Percentiles rank a stretch among this genome's conserved stretches.
Conservation (phyloP, 805 yeast genomes). For the Candida dajiaensis region DNA sequence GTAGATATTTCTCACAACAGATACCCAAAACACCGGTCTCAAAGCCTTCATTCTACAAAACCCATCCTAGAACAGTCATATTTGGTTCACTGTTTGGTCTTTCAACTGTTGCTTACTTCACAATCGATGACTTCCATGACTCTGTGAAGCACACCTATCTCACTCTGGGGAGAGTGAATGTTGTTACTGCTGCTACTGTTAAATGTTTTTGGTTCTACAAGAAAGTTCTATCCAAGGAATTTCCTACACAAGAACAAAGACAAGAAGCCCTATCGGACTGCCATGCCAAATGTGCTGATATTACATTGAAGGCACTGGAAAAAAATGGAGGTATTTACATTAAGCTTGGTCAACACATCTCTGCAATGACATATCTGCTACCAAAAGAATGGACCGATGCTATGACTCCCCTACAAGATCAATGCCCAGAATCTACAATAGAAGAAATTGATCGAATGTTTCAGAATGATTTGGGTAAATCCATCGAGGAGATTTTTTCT, state of each 20-base stretch:
- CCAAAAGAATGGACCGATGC: constrained; percentile 95
- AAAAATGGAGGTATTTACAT: constrained; percentile 89
- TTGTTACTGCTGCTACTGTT: constrained; percentile 62
- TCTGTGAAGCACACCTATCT: constrained; percentile 62
- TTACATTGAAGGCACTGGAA: constrained; percentile 75
- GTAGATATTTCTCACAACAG: not conserved
- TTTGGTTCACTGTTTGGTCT: constrained; percentile 53
- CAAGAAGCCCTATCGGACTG: constrained; percentile 52
- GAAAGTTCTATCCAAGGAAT: constrained; percentile 42
- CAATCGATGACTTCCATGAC: constrained; percentile 18
- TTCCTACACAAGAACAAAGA: constrained; percentile 40
- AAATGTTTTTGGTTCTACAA: constrained; percentile 72
- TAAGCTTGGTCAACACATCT: constrained; percentile 90
- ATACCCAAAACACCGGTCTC: not conserved
- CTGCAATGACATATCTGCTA: constrained; percentile 85
- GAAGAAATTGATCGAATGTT: constrained; percentile 69
- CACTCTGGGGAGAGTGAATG: constrained; percentile 48
- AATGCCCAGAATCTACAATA: constrained; percentile 75
- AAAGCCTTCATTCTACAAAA: constrained; percentile 70
- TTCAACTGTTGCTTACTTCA: not conserved
- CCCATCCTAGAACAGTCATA: constrained; percentile 99
- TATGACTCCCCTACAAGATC: constrained; percentile 88
- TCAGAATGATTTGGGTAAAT: constrained; percentile 53
- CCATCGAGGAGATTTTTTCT: constrained; percentile 56
- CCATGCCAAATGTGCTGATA: constrained; percentile 69